Evolutionary conservation across 2,329 filamentous ascomycete genomes (phyloP).

Genomic region (Trichoderma arundinaceum): DNA sequence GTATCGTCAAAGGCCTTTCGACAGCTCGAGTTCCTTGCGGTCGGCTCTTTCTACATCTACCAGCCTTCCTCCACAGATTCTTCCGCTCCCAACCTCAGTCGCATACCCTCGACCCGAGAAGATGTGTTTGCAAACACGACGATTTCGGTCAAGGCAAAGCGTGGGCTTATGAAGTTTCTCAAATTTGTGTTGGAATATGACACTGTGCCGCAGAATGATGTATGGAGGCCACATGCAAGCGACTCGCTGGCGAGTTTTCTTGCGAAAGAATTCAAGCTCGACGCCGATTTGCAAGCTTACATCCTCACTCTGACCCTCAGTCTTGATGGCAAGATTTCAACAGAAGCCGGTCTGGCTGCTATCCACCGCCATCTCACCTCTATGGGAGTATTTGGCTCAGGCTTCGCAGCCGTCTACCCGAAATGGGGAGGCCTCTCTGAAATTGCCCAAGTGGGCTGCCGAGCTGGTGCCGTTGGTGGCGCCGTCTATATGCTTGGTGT

Average conservation of each 20-base stretch:
- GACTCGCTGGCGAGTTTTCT: slow-evolving; percentile 65
- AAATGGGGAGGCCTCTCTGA: slow-evolving; percentile 94
- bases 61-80: slow-evolving; percentile 45
- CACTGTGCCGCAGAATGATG: slow-evolving; percentile 57
- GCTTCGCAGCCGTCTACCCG: slow-evolving; percentile 86
- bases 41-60: slow-evolving; percentile 90
- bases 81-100: slow-evolving; percentile 56
- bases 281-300: slow-evolving; percentile 68
- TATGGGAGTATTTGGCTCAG: slow-evolving; percentile 84
- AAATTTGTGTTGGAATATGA: slow-evolving; percentile 82
- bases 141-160: slow-evolving; percentile 81
- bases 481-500: slow-evolving; percentile 86
- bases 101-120: slow-evolving; percentile 87
- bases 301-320: slow-evolving; percentile 74
- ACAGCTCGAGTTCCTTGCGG: slow-evolving; percentile 90
- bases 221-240: slow-evolving; percentile 64
- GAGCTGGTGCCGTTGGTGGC: slow-evolving; percentile 88
- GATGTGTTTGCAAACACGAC: slow-evolving; percentile 82
- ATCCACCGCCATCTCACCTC: slow-evolving; percentile 83
- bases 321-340: slow-evolving; percentile 66
- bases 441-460: slow-evolving; percentile 87
- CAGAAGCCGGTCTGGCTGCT: slow-evolving; percentile 69
- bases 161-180: slow-evolving; percentile 89
- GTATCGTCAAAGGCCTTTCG: slow-evolving; percentile 89
- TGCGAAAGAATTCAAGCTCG: slow-evolving; percentile 67